Evolutionary conservation across 306 rosid genomes (phyloP), one percentile per base, ranked within the genome.

Genomic region (Ochetophila trinervis): DNA sequence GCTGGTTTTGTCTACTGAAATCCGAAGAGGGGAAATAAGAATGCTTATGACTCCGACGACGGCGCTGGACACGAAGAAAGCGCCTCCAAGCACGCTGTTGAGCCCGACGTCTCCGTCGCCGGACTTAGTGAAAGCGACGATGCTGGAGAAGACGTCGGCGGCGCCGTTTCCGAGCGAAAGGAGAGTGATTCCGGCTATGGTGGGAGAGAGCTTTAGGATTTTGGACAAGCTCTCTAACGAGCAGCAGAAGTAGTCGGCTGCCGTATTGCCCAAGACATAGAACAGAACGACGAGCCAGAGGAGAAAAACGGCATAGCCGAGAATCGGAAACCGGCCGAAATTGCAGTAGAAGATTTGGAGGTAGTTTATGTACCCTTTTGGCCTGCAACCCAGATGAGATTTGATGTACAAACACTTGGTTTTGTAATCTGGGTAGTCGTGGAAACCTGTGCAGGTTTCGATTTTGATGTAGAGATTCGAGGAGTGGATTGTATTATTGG

Each of bases 101-200:
- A 91, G 80, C 8, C 97, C 93, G 44, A 91, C 71, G 15, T 69
- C 88, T 2, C 85, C 87, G 8, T 76, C 84, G 11, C 62, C 78
- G 10, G 87, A 67, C 4, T 79, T 76, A 12, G 86, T 84, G 83
- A 91, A 87, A 0, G 97, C 76, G 60, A 80, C 84, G 57, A 91
- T 67, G 57, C 87, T 84, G 0, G 97, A 70, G 53, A 90, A 87
- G 37, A 90, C 89, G 68, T 90, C 97, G 36, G 95, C 84, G 0
- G 95, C 97, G 0, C 97, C 95, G 20, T 90, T 90, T 27, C 97
- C 95, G 0, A 90, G 78, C 23, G 97, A 90, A 14, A 90, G 95
- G 32, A 90, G 79, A 51, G 97, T 90, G 13, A 85, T 86, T 3
- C 97, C 97, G 5, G 97, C 97, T 20, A 90, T 82, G 19, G 89